Base-by-base conservation (phyloP, 75 land plant genomes). In the Chamaecyparis obtusa region DNA sequence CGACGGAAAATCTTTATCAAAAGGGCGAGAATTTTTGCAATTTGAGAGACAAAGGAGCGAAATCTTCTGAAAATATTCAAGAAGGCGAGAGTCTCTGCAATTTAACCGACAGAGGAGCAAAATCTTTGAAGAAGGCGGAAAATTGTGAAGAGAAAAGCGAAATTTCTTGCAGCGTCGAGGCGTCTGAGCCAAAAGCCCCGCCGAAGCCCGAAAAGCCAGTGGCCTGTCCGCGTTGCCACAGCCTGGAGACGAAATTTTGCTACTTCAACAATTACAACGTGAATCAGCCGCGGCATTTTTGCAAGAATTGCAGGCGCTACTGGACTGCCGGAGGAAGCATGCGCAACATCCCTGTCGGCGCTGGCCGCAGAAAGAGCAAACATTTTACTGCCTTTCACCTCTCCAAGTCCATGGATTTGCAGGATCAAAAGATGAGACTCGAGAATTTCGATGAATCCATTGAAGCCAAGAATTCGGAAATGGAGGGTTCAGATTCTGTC, bases 341-440 rank as follows among this genome's bases (percentile, higher is more conserved):
- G 89, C 75, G 89, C 36, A 88, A 88, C 89, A 89, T 88, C n/a
- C 89, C 89, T 24, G 89, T 88, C 30, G 89, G 89, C 3, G 89
- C 89, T 7, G 89, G 89, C 44, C 55, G 89, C 36, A 17, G 89
- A 24, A 86, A 86, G 39, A 86, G 87, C 30, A 86, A 86, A 30
- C 87, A 78, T 44, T 71, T 78, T 30, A n/a, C 84, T 3, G 76
- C 76, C 13, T 74, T 74, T 74, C 76, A 74, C 3, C 76, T 74
- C 76, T 74, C 76, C 36, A 74, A 74, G 76, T 74, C 76, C 36
- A 33, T 74, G 76, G 76, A 74, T 74, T 74, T 74, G 76, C 76
- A 74, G 76, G 76, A 74, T 32, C 76, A 33, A 9, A 74, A 74
- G 76, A 33, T 33, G 36, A 74, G 33, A 74, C 36, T 33, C 3